Base-by-base conservation (phyloP, 2,329 filamentous ascomycete species). In the Chaetoscypha palmicola region DNA sequence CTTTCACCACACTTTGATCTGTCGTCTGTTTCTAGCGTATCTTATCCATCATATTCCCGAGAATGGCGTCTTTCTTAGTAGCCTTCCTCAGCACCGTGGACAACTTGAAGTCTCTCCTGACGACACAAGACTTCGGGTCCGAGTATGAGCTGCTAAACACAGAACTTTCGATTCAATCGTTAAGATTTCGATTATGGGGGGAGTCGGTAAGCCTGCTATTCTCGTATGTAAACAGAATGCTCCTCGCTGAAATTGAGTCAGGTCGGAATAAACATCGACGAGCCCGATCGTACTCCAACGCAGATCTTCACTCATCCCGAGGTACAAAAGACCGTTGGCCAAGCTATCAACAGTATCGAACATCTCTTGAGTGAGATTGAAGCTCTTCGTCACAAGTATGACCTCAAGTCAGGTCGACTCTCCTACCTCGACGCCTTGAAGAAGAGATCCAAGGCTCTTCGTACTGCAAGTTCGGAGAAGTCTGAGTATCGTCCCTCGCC, bases 81-180 rank as follows among this genome's bases (percentile, higher is more conserved):
- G 33, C 50, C 10, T 44, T 54, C 16, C 36, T 43, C 34, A 17
- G 23, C 17, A 51, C 46, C 30, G 37, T 45, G 10, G 45, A 49
- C 14, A 48, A 37, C 28, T 38, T 54, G 26, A 51, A 50, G 24
- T 48, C 43, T 8, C 47, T 51, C 24, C 38, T 52, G 4, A 53
- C 47, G 14, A 41, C 49, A 24, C 46, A 51, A 32, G 44, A 52
- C 7, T 57, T 57, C 22, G 53, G 52, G 2, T 36, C 43, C 4
- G 51, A 57, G 17, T 57, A 55, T 34, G 52, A 57, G 34, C 21
- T 55, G 14, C 21, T 54, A 12, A 53, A 51, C 28, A 54, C 49
- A 4, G 54, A 57, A 33, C 44, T 57, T 33, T 49, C 48, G 4
- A 38, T 55, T 9, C 52, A 55, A 45, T 55, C 42, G 38, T 34